These are phyloP conservation scores for Cucumis melo DNA, from an alignment of 306 rosid species.

Conservation along the genomic window DNA sequence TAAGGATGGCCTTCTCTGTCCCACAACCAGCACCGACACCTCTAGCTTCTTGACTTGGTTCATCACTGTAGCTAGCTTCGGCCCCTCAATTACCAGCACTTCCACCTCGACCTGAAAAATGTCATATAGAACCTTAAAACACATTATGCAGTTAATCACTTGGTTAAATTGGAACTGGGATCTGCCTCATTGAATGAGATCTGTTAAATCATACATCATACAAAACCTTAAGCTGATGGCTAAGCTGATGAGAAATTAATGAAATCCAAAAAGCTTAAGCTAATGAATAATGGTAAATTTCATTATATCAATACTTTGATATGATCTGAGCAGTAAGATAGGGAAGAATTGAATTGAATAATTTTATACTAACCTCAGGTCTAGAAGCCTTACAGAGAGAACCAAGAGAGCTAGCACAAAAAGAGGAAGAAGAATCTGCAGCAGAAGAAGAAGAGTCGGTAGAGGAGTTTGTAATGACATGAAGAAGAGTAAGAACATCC, in stretches of 20 bases:
- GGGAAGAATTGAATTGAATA: background rate
- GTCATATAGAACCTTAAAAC: background rate
- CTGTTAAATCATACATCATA: too few relatives aligned
- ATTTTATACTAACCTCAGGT: conserved; percentile 47
- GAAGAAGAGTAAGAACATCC: conserved; percentile 81
- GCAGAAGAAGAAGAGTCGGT: conserved; percentile 8
- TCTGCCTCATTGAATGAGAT: background rate
- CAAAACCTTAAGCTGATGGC: too few relatives aligned
- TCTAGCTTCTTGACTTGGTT: conserved; percentile 93
- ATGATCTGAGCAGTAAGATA: background rate
- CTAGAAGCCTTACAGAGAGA: conserved; percentile 79
- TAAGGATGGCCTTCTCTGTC: conserved; percentile 69
- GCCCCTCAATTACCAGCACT: conserved; percentile 80
- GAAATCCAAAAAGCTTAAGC: too few relatives aligned
- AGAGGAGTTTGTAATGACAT: conserved; percentile 31
- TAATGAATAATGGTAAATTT: too few relatives aligned
- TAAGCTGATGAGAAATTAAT: too few relatives aligned
- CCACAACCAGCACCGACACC: conserved; percentile 77
- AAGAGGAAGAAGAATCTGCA: conserved; percentile 13
- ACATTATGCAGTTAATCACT: background rate
- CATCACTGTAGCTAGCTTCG: conserved; percentile 53
- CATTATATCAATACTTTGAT: too few relatives aligned
- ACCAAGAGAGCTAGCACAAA: conserved; percentile 46
- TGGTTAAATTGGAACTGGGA: background rate
- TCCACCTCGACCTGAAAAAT: conserved; percentile 71